Percentiles rank a stretch among this genome's conserved stretches.
These are phyloP conservation scores for Ceratocystis alfenasii DNA, from an alignment of 2,329 filamentous ascomycete species.

Conservation along the genomic window DNA sequence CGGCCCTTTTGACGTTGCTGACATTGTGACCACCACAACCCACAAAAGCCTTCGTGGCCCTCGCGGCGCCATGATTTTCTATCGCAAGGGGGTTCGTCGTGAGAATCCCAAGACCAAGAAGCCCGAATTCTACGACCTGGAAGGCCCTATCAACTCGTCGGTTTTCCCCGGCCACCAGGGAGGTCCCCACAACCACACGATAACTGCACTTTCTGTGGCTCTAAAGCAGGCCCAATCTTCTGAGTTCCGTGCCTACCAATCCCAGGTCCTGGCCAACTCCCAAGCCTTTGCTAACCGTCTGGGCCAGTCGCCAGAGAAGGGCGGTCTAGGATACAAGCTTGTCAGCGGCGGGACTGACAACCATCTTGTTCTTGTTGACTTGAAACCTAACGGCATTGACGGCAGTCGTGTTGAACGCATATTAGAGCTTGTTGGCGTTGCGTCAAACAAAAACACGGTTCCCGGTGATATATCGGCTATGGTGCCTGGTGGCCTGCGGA, in stretches of 20 bases:
- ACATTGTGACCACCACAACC: slow-evolving; percentile 94
- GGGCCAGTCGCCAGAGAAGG: slow-evolving; percentile 57
- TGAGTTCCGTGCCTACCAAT: slow-evolving; percentile 88
- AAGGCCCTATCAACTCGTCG: slow-evolving; percentile 84
- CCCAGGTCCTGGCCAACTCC: slow-evolving; percentile 79
- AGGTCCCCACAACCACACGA: slow-evolving; percentile 97
- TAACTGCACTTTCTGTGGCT: slow-evolving; percentile 86
- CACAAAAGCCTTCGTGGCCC: slow-evolving; percentile 96
- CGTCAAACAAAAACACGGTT: slow-evolving; percentile 98
- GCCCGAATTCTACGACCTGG: slow-evolving; percentile 79
- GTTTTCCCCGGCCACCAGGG: slow-evolving; percentile 98
- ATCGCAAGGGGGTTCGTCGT: slow-evolving; percentile 77
- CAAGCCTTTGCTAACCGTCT: slow-evolving; percentile 67
- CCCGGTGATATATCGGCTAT: slow-evolving; percentile 90
- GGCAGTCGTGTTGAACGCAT: slow-evolving; percentile 82
- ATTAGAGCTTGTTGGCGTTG: slow-evolving; percentile 83
- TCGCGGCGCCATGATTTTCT: slow-evolving; percentile 96
- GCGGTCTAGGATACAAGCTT: slow-evolving; percentile 71
- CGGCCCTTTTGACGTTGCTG: slow-evolving; percentile 76
- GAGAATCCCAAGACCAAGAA: slow-evolving; percentile 76
- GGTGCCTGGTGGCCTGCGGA: slow-evolving; percentile 81
- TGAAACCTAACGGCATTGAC: slow-evolving; percentile 80
- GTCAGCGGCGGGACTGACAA: slow-evolving; percentile 95
- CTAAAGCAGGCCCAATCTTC: slow-evolving; percentile 82
- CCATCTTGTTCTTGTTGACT: slow-evolving; percentile 84